Evolutionary conservation across 1,139 yeast genomes (phyloP), one percentile per base, ranked within the genome.

Genomic region (Nakaseomyces kungkrabaensis): DNA sequence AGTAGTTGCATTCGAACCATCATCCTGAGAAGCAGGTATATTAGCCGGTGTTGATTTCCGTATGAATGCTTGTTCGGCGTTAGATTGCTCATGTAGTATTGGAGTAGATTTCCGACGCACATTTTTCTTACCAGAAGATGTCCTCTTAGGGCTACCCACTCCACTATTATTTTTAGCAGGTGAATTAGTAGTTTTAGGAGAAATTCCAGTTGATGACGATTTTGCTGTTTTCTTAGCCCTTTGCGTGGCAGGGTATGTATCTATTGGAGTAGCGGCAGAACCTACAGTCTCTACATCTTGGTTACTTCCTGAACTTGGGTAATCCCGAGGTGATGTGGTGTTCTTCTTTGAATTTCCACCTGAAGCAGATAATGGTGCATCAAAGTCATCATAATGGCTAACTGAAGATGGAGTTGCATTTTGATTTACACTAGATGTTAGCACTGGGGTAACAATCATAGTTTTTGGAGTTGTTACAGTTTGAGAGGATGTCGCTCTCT

Each of bases 271-370:
- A 41, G 44, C n/a, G 4, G 34, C 34, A 13, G 44, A 29, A 22
- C 34, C 34, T 6, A 9, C 42, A 11, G 34, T n/a, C 5, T 10
- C 33, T 1, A n/a, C 34, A 41, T 27, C 34, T 4, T 41, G 44
- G 25, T n/a, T 41, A 13, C 44, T 41, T 27, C 34, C 44, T 4
- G 34, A n/a, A 29, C 44, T 41, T 17, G 34, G 33, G 25, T 41
- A 27, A 41, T 41, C 44, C 1, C 13, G 33, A 13, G 44, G 44
- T 6, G 44, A 46, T 5, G 24, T 32, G 13, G 48, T 41, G 32
- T 25, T 46, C 26, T 38, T 46, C 44, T 38, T 38, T 37, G 48
- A 46, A 11, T 27, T 41, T 4, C 44, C 44, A 9, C 24, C 44
- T n/a, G 44, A 41, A 4, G 29, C 22, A 10, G 31, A 11, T 5